Evolutionary conservation across 495 filamentous ascomycete species (phyloP).

Genomic region (Schizothecium vesticola): DNA sequence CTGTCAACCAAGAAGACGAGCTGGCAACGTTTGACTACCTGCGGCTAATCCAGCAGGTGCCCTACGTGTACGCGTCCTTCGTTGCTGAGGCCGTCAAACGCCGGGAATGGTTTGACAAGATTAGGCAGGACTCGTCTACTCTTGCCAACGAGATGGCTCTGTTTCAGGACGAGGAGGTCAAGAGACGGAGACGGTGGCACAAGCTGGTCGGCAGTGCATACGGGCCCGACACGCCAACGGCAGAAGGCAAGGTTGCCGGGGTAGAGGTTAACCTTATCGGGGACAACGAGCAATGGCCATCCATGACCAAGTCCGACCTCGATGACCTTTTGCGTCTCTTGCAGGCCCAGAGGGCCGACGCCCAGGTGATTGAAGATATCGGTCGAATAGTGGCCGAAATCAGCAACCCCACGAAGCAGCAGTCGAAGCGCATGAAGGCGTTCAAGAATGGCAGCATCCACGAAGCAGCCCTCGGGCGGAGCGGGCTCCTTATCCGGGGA

Average conservation of each 20-base stretch:
- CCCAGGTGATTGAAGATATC: slow-evolving; percentile 46
- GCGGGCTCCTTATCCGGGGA: slow-evolving; percentile 71
- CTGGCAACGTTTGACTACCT: slow-evolving; percentile 71
- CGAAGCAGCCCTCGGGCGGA: slow-evolving; percentile 70
- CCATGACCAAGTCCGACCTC: slow-evolving; percentile 56
- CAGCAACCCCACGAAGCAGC: slow-evolving; percentile 66
- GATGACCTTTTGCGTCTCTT: slow-evolving; percentile 59
- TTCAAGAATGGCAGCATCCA: slow-evolving; percentile 97
- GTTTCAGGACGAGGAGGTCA: slow-evolving; percentile 85
- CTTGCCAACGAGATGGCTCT: slow-evolving; percentile 86
- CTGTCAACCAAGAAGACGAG: slow-evolving; percentile 64
- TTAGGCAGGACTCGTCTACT: slow-evolving; percentile 74
- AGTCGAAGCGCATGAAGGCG: slow-evolving; percentile 73
- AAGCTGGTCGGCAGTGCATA: slow-evolving; percentile 64
- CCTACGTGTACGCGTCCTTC: slow-evolving; percentile 82
- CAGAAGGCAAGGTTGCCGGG: slow-evolving; percentile 55
- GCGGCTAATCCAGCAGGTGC: slow-evolving; percentile 69
- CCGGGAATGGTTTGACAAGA: slow-evolving; percentile 85
- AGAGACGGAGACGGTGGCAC: slow-evolving; percentile 83
- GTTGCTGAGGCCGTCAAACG: slow-evolving; percentile 79
- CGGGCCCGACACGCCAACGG: slow-evolving; percentile 28
- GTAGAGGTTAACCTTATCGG: slow-evolving; percentile 82
- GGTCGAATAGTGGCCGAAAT: slow-evolving; percentile 55
- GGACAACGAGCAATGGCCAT: slow-evolving; percentile 75
- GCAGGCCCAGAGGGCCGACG: slow-evolving; percentile 46